Conservation (phyloP, 2,329 filamentous ascomycete genomes). For the Arthroderma sp. region DNA sequence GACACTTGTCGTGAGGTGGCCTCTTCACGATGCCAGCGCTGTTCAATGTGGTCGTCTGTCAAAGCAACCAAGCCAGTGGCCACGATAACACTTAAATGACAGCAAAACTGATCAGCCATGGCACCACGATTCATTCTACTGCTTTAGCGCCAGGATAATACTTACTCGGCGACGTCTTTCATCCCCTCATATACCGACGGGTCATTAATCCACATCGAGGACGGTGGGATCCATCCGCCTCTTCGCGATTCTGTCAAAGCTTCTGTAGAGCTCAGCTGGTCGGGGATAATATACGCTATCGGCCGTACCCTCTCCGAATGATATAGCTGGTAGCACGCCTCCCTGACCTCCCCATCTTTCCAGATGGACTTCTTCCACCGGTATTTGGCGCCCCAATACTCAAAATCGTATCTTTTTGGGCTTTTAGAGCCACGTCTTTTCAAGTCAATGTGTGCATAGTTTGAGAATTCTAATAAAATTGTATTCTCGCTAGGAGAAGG, state of each 20-base stretch:
- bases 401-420: conserved; percentile 72
- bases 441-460: conserved; percentile 86
- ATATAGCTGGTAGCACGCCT: conserved; percentile 68
- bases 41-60: conserved; percentile 82
- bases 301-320: conserved; percentile 51
- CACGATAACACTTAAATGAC: conserved; percentile 57
- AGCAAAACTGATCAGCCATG: neutral
- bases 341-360: conserved; percentile 49
- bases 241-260: conserved; percentile 57
- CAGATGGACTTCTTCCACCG: conserved; percentile 65
- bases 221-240: conserved; percentile 82
- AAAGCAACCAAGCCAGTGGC: conserved; percentile 80
- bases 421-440: conserved; percentile 53
- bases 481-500: conserved; percentile 51
- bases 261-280: conserved; percentile 59
- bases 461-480: conserved; percentile 87
- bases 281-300: conserved; percentile 75
- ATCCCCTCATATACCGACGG: conserved; percentile 51
- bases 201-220: conserved; percentile 82
- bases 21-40: conserved; percentile 52
- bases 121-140: too few species aligned
- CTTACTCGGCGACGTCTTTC: conserved; percentile 80
- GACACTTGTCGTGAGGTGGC: conserved; percentile 37
- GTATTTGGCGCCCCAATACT: conserved; percentile 84
- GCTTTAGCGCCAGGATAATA: conserved; percentile 14